Evolutionary conservation across 2,329 filamentous ascomycete genomes (phyloP), one percentile per base, ranked within the genome.

Genomic region (Orbilia quercus): DNA sequence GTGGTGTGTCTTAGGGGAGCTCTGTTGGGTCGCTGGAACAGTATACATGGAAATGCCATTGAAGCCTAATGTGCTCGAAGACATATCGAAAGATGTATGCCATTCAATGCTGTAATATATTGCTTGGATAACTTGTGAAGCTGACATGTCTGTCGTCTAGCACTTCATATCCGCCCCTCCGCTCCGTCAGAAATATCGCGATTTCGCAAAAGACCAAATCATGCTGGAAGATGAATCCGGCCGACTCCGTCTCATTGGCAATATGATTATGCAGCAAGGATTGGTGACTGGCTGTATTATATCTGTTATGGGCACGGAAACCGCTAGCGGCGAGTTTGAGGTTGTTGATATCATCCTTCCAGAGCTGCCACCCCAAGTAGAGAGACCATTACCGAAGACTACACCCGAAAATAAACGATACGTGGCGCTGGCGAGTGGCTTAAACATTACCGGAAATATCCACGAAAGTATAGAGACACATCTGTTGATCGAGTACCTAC

Each of bases 151-250:
- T 18, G 2, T 40, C 4, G 23, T 20, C 7, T 57, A 96, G 90
- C 91, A 93, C 79, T 97, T 91, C 89, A 92, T 96, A 70, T 89
- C 91, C 0, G 92, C 91, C 0, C 92, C 93, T 7, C 88, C 91
- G 12, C 86, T 88, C 6, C 86, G 89, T 71, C 85, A 89, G 75
- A 95, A 92, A 77, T 97, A 96, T 81, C 82, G 85, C 7, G 84
- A 87, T 74, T 81, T 82, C 67, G 81, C 83, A 65, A 85, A 89
- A 57, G 87, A 92, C 53, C 82, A 87, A 72, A 86, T 92, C 76
- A 96, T 96, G 88, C 84, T 99, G 40, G 95, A 99, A 81, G 95
- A 99, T 80, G 94, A 98, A 81, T 97, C 92, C 0, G 95, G 95
- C 50, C 89, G 96, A 22, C 84, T 99, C 76, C 86, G 89, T 18